Base-by-base conservation (phyloP, 305 asterid genomes). In the Fraxinus xanthoxyloides region DNA sequence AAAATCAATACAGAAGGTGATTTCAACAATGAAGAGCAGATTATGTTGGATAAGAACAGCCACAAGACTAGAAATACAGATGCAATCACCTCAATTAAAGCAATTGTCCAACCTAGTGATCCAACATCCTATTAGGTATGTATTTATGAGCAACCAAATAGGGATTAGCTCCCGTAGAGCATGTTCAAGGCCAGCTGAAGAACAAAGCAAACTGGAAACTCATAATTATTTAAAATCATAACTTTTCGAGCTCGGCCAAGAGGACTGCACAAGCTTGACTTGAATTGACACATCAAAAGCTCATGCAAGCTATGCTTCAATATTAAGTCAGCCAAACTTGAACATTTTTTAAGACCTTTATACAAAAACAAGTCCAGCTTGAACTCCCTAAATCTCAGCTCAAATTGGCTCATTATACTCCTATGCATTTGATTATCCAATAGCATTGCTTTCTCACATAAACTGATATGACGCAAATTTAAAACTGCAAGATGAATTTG, bases 1-100 rank as follows among this genome's bases (percentile, higher is more conserved):
- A 38, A 23, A 79, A 40, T 38, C 83, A 83, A 26, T 32, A 67
- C 28, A 77, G 8, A 67, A 56, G 70, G 75, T 48, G 79, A 24
- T 43, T 63, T 70, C 15, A 46, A 67, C 72, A 75, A 75, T 24
- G 7, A 73, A 40, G 80, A 43, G 23, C 74, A 32, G 46, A 40
- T 36, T 65, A 79, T 13, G 31, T 30, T 9, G 56, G 4, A 77
- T 56, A 43, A 65, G 15, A 56, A 78, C 51, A 56, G 30, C 40
- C 56, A 77, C 32, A 26, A 69, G 17, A 24, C 31, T 61, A 61
- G 3, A 48, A 24, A 61, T 7, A 17, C 72, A 61, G 32, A 8
- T 61, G 72, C 32, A 61, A 61, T 61, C 72, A 23, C 3, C 72
- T 61, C 72, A 23, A 19, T 61, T 61, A 61, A 26, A 61, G 32